A percentile compares a stretch with the other conserved stretches of the same genome.
Conservation (phyloP, 306 rosid genomes). For the Lathyrus tuberosus region DNA sequence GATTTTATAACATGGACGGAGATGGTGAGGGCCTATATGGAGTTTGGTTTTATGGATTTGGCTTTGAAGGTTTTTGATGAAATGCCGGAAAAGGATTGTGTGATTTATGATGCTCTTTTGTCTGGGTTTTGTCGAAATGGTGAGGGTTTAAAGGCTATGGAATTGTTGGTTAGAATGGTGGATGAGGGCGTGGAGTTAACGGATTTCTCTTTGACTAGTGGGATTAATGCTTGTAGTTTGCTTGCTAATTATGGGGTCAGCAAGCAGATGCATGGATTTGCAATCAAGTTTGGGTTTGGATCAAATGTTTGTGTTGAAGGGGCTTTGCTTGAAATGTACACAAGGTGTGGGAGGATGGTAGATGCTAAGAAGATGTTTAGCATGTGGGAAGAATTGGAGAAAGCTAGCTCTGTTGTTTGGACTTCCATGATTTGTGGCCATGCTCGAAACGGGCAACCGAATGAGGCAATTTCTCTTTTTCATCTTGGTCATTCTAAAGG, state of each 20-base stretch:
- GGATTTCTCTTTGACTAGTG: conserved; percentile 67
- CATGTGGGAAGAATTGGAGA: conserved; percentile 58
- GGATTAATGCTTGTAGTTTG: conserved; percentile 69
- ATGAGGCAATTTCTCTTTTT: conserved; percentile 69
- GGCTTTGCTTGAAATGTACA: conserved; percentile 80
- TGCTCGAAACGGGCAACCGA: conserved; percentile 62
- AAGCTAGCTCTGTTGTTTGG: conserved; percentile 53
- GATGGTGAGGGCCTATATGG: conserved; percentile 69
- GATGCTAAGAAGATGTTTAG: conserved; percentile 67
- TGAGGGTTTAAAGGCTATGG: conserved; percentile 60
- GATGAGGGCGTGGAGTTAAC: conserved; percentile 60
- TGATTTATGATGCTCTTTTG: conserved; percentile 70
- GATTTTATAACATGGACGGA: conserved; percentile 80
- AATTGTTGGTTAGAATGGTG: conserved; percentile 59
- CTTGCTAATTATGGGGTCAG: conserved; percentile 50
- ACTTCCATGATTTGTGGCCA: conserved; percentile 84
- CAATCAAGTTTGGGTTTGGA: conserved; percentile 63
- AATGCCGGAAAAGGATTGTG: conserved; percentile 65
- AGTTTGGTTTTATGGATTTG: conserved; percentile 59
- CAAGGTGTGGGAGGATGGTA: conserved; percentile 70
- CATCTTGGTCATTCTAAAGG: conserved; percentile 56
- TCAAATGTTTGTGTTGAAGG: conserved; percentile 65
- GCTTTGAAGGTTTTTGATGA: conserved; percentile 62
- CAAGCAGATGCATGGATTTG: conserved; percentile 77
- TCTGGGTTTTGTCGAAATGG: conserved; percentile 74